Conservation (phyloP, 805 yeast genomes). For the Candida quercuum region DNA sequence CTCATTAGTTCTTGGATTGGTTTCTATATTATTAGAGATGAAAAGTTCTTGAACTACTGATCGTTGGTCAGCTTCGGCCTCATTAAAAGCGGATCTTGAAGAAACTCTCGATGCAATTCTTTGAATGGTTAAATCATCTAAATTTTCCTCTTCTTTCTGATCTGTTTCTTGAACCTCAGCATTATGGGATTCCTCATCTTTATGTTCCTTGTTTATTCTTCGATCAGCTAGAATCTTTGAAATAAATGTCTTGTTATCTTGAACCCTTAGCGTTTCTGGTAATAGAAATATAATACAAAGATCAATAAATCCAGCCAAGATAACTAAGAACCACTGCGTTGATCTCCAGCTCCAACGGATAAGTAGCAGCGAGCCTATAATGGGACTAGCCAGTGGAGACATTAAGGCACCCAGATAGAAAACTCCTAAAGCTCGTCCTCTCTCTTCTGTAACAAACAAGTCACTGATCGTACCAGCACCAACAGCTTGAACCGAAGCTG, state of each 20-base stretch:
- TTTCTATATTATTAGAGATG: neutral
- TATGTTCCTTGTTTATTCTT: conserved; percentile 14
- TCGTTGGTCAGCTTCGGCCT: neutral
- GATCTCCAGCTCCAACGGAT: conserved; percentile 82
- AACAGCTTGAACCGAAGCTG: conserved; percentile 82
- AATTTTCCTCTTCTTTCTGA: conserved; percentile 5
- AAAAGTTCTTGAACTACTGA: neutral
- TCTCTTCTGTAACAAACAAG: conserved; percentile 54
- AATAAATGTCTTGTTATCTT: conserved; percentile 44
- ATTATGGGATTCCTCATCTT: neutral
- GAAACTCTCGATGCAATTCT: conserved; percentile 17
- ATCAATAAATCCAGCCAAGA: conserved; percentile 51
- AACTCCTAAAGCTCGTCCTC: conserved; percentile 78
- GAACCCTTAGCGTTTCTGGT: conserved; percentile 72
- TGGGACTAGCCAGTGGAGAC: conserved; percentile 79
- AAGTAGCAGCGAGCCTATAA: conserved; percentile 71
- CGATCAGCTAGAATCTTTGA: conserved; percentile 36
- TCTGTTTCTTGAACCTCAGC: conserved; percentile 1
- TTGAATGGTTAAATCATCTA: conserved; percentile 7
- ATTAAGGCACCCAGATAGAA: conserved; percentile 76
- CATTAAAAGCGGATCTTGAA: neutral
- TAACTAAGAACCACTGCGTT: conserved; percentile 80
- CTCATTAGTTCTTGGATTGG: neutral
- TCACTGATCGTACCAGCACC: conserved; percentile 89
- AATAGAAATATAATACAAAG: conserved; percentile 46